A percentile compares a stretch with the other conserved stretches of the same genome.
phyloP scores from a whole-genome alignment of 371 early-diverging fungal species.

The Massospora cicadina region DNA sequence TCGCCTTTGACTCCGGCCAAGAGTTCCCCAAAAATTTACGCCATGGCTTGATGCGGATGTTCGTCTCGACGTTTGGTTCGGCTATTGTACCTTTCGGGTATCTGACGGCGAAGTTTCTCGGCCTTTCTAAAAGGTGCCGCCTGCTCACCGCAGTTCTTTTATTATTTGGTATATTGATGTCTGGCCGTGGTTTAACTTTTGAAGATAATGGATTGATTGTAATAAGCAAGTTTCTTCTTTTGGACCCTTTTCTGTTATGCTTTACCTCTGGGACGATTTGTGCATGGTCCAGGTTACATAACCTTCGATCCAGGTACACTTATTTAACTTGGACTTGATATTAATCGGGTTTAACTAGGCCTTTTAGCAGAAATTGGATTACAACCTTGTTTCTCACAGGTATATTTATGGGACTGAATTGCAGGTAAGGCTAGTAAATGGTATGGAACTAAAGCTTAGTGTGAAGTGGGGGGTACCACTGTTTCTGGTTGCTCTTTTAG shows the following conservation, averaged over 20 bases:
- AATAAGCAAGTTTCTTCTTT: conserved; percentile 93
- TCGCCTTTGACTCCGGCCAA: conserved; percentile 67
- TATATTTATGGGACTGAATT: background rate
- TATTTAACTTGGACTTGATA: background rate
- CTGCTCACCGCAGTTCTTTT: conserved; percentile 60
- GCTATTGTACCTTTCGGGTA: conserved; percentile 88
- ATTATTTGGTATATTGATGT: conserved; percentile 42
- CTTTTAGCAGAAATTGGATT: background rate
- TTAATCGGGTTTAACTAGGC: background rate
- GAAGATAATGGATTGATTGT: conserved; percentile 49
- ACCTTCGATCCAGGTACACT: conserved; percentile 16
- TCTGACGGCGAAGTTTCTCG: conserved; percentile 62
- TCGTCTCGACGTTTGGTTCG: conserved; percentile 82
- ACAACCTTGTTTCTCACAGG: background rate
- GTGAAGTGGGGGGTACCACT: conserved; percentile 22
- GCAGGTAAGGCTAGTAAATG: background rate
- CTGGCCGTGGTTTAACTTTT: background rate
- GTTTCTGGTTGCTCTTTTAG: conserved; percentile 87
- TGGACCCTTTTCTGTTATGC: conserved; percentile 89
- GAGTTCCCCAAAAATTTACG: conserved; percentile 70
- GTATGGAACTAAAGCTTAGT: background rate
- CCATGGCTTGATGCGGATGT: conserved; percentile 84
- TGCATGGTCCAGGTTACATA: conserved; percentile 53
- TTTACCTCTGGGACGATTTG: conserved; percentile 72
- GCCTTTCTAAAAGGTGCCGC: conserved; percentile 38